phyloP scores from a whole-genome alignment of 352 stramenopile genomes.

The Globisporangium nodosum region DNA sequence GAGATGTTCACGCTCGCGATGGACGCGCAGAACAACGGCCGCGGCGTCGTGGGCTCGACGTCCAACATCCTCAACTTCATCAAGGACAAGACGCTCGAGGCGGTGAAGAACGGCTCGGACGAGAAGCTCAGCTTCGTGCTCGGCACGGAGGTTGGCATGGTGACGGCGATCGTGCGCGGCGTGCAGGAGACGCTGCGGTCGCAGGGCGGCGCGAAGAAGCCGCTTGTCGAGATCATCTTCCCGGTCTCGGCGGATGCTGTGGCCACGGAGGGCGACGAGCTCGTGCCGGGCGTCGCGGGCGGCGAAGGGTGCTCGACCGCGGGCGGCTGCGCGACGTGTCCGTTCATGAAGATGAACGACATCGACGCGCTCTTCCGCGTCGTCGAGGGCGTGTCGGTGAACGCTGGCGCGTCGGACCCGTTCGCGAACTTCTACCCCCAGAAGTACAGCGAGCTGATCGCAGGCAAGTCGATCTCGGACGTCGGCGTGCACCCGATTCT shows the following conservation, averaged over 20 bases:
- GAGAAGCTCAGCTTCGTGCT: slow-evolving; percentile 93
- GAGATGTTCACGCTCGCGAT: slow-evolving; percentile 98
- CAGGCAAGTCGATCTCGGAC: slow-evolving; percentile 87
- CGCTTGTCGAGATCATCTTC: slow-evolving; percentile 96
- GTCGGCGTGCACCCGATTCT: slow-evolving; percentile 94
- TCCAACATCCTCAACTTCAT: slow-evolving; percentile 98
- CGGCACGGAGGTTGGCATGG: slow-evolving; percentile 96
- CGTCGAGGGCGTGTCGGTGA: slow-evolving; percentile 48
- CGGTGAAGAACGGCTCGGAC: slow-evolving; percentile 47
- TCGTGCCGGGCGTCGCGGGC: slow-evolving; percentile 90
- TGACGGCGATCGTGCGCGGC: slow-evolving; percentile 95
- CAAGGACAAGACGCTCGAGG: slow-evolving; percentile 90
- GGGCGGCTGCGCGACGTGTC: slow-evolving; percentile 95
- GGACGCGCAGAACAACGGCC: slow-evolving; percentile 86
- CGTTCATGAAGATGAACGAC: slow-evolving; percentile 99
- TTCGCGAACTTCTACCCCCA: slow-evolving; percentile 90
- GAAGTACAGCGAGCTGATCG: slow-evolving; percentile 89
- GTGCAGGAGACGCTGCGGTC: slow-evolving; percentile 82
- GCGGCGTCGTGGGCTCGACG: slow-evolving; percentile 93
- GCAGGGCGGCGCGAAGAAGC: slow-evolving; percentile 42
- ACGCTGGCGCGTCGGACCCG: slow-evolving; percentile 30
- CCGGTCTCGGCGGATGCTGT: slow-evolving; percentile 94
- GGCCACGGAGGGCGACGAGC: slow-evolving; percentile 55
- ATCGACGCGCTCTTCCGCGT: slow-evolving; percentile 95
- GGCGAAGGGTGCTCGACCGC: slow-evolving; percentile 96